Base-by-base conservation (phyloP, 202 grass and related monocot genomes). In the Saccharum hybrid region DNA sequence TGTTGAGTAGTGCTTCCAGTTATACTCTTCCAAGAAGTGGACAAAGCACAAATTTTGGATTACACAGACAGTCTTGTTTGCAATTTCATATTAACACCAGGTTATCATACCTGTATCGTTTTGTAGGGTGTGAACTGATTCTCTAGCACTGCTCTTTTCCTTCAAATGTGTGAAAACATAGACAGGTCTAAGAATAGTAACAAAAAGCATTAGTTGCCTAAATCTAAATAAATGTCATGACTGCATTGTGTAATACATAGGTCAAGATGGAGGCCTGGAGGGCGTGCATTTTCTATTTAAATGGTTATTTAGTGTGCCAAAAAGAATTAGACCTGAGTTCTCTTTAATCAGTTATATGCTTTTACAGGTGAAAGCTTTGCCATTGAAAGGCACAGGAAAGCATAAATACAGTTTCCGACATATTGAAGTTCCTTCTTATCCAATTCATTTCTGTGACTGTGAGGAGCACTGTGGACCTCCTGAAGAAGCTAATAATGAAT, bases 391-490 rank as follows among this genome's bases (percentile, higher is more conserved):
- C 71, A 82, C 90, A 46, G 91, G 96, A 64, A 98, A 98, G 66
- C 96, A 98, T 75, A 98, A 98, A 82, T 98, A 98, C 81, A 95
- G 92, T 85, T 98, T 96, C 81, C 90, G 89, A 33, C 86, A 89
- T 34, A 85, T 96, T 49, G 91, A 88, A 78, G 87, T 94, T 70
- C 88, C 96, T 85, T 82, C 90, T 13, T 86, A 86, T 70, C 96
- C 96, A 13, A 84, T 98, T 72, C 96, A 98, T 94, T 98, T 98
- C 75, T 98, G 91, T 51, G 96, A 98, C 81, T 98, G 96, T 80
- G 93, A 98, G 84, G 91, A 98, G 81, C 96, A 98, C 67, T 94
- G 89, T 68, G 93, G 87, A 67, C 89, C 87, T 76, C 76, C 82
- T n/a, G 89, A 98, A 76, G 82, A 41, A 86, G 91, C 81, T 56